A percentile compares a stretch with the other conserved stretches of the same genome.
Conservation (phyloP, 495 filamentous ascomycete species). For the Penicillium ucsense region DNA sequence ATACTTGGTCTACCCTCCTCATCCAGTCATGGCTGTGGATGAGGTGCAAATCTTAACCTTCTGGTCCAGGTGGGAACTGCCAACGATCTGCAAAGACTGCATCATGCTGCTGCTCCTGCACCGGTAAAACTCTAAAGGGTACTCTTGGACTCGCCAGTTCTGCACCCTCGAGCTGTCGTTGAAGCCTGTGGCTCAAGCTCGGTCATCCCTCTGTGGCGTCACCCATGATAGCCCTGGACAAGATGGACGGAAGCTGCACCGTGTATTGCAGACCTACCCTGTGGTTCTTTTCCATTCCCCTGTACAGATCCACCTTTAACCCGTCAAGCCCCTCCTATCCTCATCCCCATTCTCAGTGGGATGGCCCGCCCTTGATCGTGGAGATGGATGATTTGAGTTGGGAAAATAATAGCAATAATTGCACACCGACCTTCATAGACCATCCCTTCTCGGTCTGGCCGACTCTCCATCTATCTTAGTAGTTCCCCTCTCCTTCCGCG, state of each 20-base stretch:
- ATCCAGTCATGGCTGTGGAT: too few species aligned
- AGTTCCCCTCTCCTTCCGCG: not conserved
- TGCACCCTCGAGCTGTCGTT: too few species aligned
- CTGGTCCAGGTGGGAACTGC: too few species aligned
- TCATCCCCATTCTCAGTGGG: too few species aligned
- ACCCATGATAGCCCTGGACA: conserved; percentile 7
- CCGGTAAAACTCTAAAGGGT: too few species aligned
- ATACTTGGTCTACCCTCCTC: too few species aligned
- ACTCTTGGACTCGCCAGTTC: too few species aligned
- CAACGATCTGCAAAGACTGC: too few species aligned
- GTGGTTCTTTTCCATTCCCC: not conserved
- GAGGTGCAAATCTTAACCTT: too few species aligned
- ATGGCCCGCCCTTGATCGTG: conserved; percentile 23
- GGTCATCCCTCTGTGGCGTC: conserved; percentile 3
- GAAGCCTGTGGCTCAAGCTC: conserved; percentile 17
- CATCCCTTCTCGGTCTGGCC: conserved; percentile 12
- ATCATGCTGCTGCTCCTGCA: too few species aligned
- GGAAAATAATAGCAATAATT: conserved; percentile 5
- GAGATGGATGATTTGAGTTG: conserved; percentile 12
- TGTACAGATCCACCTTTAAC: conserved; percentile 7
- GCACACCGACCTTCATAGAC: conserved; percentile 6
- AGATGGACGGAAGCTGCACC: too few species aligned
- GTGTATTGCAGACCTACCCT: too few species aligned
- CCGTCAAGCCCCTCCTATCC: conserved; percentile 16
- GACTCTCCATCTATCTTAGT: conserved; percentile 1